These are phyloP conservation scores for Yamagishiella unicocca DNA, from an alignment of 139 green algal species.

Conservation along the genomic window DNA sequence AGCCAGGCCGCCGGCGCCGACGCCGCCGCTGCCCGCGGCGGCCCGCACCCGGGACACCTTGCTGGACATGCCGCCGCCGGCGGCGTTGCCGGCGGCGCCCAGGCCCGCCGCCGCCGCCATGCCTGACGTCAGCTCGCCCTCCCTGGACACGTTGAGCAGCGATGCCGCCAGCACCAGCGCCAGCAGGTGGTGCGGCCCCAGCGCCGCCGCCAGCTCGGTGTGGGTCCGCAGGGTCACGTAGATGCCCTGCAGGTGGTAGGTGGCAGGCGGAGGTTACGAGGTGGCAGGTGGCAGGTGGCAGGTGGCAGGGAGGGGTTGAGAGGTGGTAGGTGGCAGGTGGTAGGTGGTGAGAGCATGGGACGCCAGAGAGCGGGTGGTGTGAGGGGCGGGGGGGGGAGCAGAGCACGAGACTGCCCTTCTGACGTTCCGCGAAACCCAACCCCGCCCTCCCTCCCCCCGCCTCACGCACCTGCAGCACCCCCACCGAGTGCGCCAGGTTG, in stretches of 20 bases:
- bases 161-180: constrained; percentile 21
- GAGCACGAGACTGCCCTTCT: too few relatives aligned
- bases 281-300: neutral
- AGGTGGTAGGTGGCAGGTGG: too few relatives aligned
- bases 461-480: neutral
- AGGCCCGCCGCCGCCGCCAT: neutral
- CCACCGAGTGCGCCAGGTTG: constrained; percentile 37
- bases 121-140: neutral
- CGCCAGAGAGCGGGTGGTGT: too few relatives aligned
- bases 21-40: neutral
- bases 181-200: constrained; percentile 32
- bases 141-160: constrained; percentile 11
- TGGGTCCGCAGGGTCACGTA: constrained; percentile 25
- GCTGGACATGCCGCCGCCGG: neutral
- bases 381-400: too few relatives aligned
- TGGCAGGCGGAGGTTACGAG: neutral
- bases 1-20: neutral
- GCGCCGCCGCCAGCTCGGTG: constrained; percentile 5
- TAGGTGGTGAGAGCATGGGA: too few relatives aligned
- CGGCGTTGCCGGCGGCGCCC: neutral
- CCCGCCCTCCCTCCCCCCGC: neutral
- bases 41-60: too few relatives aligned
- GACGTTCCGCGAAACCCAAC: neutral
- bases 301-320: too few relatives aligned
- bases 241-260: constrained; percentile 7